Conservation (phyloP, 78 protist species). For the Dictyostelium brefeldianum region DNA sequence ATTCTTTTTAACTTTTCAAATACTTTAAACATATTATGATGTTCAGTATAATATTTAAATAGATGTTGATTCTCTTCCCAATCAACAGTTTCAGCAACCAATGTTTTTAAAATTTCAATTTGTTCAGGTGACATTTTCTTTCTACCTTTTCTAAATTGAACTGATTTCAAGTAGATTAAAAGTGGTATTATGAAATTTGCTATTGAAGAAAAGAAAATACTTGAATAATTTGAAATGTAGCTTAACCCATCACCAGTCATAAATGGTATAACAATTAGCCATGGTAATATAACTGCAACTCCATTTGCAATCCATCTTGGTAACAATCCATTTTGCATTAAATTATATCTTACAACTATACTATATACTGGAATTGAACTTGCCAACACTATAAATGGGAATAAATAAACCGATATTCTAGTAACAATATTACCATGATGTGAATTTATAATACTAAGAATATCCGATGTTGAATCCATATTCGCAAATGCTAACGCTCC, state of each 20-base stretch:
- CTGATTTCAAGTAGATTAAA: conserved; percentile 37
- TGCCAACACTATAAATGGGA: conserved; percentile 75
- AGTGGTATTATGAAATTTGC: conserved; percentile 82
- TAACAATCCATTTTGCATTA: conserved; percentile 58
- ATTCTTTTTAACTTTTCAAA: background rate
- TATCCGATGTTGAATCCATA: conserved; percentile 16
- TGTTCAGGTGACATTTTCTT: conserved; percentile 22
- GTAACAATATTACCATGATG: conserved; percentile 24
- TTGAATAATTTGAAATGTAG: conserved; percentile 28
- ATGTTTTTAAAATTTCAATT: conserved; percentile 7
- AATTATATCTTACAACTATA: conserved; percentile 68
- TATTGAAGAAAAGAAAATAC: conserved; percentile 61
- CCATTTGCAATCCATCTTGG: conserved; percentile 40
- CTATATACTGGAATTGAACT: conserved; percentile 78
- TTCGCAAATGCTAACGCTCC: conserved; percentile 44
- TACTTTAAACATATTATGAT: conserved; percentile 35
- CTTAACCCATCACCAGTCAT: conserved; percentile 74
- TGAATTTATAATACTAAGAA: conserved; percentile 51
- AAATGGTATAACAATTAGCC: conserved; percentile 72
- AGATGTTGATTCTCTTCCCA: conserved; percentile 42
- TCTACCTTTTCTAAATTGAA: conserved; percentile 27
- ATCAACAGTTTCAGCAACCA: conserved; percentile 40
- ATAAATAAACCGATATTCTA: conserved; percentile 60
- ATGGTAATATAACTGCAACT: conserved; percentile 69
- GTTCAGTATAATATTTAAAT: conserved; percentile 10